phyloP scores from a whole-genome alignment of 2,329 filamentous ascomycete genomes.

The Pyricularia pennisetigena region DNA sequence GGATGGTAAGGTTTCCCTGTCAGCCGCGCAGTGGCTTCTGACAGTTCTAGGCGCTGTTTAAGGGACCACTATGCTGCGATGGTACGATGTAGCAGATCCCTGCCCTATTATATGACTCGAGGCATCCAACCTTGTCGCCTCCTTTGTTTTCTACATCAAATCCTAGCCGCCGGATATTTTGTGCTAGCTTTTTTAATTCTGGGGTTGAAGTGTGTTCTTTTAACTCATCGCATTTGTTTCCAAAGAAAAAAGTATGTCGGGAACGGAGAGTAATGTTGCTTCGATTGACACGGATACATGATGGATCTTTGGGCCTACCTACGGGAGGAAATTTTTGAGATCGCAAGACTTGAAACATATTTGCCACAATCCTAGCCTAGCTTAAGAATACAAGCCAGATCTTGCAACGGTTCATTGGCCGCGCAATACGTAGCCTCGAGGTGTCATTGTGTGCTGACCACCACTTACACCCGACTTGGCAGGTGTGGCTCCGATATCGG shows the following conservation, averaged over 20 bases:
- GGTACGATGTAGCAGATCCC: neutral
- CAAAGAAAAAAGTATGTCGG: neutral
- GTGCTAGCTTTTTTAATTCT: neutral
- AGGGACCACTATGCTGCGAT: neutral
- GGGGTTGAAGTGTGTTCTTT: neutral
- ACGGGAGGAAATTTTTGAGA: slow-evolving; percentile 4
- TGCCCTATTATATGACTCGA: neutral
- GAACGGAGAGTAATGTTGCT: neutral
- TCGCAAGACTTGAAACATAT: slow-evolving; percentile 3
- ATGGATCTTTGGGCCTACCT: slow-evolving; percentile 6
- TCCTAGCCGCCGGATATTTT: neutral
- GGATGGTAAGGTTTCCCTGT: neutral
- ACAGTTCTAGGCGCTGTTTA: neutral
- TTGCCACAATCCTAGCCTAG: neutral
- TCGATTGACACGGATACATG: neutral
- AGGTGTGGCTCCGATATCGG: neutral
- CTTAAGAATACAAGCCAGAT: neutral
- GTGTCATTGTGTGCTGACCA: neutral
- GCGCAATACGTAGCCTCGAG: neutral
- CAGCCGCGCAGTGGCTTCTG: neutral
- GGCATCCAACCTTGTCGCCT: neutral
- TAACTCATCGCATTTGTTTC: neutral
- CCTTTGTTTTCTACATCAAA: neutral
- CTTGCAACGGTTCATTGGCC: neutral
- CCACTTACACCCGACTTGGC: neutral